Percentiles rank a stretch among this genome's conserved stretches.
These are phyloP conservation scores for Pyricularia grisea DNA, from an alignment of 2,329 filamentous ascomycete species.

Conservation along the genomic window DNA sequence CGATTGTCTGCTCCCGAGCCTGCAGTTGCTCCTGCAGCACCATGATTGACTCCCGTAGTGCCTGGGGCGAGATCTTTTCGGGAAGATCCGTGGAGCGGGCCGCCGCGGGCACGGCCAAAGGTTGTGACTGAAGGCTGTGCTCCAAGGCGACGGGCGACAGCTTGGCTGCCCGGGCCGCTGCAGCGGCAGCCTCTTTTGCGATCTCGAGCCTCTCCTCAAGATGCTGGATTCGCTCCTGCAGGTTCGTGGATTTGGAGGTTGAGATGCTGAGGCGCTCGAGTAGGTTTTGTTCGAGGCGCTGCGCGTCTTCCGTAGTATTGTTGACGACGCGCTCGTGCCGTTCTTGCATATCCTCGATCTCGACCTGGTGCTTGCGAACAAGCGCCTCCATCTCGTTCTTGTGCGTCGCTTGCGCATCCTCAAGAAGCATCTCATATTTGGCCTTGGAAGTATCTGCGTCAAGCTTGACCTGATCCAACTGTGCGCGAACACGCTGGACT, in stretches of 20 bases:
- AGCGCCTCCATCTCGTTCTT: conserved; percentile 42
- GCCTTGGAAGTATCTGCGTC: conserved; percentile 75
- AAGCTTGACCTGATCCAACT: conserved; percentile 68
- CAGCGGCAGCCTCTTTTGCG: conserved; percentile 75
- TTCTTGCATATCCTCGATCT: conserved; percentile 64
- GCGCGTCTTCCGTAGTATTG: conserved; percentile 70
- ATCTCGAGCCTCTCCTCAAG: conserved; percentile 89
- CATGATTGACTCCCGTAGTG: conserved; percentile 89
- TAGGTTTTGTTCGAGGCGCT: conserved; percentile 69
- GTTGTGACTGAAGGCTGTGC: not conserved
- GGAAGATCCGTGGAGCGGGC: conserved; percentile 43
- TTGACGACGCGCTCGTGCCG: conserved; percentile 66
- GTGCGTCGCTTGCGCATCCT: conserved; percentile 67
- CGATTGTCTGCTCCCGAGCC: conserved; percentile 82
- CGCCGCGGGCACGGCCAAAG: conserved; percentile 16
- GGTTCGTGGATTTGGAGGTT: conserved; percentile 73
- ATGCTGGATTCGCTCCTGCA: conserved; percentile 75
- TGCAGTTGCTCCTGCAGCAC: conserved; percentile 95
- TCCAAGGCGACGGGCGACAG: conserved; percentile 25
- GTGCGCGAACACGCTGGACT: conserved; percentile 58
- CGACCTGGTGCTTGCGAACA: conserved; percentile 52
- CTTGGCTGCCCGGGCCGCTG: conserved; percentile 69
- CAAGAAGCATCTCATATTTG: conserved; percentile 73
- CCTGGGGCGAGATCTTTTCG: conserved; percentile 88
- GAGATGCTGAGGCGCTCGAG: conserved; percentile 74